phyloP scores from a whole-genome alignment of 805 yeast genomes.

The Sugiyamaella smithiae region DNA sequence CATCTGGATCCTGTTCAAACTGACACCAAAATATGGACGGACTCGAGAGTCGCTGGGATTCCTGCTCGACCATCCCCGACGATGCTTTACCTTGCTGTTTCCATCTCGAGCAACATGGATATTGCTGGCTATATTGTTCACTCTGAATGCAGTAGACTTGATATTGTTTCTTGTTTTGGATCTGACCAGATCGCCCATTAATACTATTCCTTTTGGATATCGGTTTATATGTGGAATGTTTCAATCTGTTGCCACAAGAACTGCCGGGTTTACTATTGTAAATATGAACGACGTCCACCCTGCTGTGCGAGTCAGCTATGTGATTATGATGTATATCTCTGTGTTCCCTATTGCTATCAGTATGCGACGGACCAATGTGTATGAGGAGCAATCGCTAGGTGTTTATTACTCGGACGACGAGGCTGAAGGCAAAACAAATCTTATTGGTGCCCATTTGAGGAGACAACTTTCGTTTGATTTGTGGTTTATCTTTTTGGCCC shows the following conservation, averaged over 20 bases:
- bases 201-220: constrained; percentile 59
- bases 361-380: constrained; percentile 93
- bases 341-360: constrained; percentile 95
- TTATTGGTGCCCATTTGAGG: constrained; percentile 82
- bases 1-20: constrained; percentile 73
- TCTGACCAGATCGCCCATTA: constrained; percentile 49
- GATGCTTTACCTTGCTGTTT: constrained; percentile 89
- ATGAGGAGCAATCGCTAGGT: constrained; percentile 97
- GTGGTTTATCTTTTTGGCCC: constrained; percentile 87
- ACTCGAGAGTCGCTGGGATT: constrained; percentile 73
- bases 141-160: constrained; percentile 73
- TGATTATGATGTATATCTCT: constrained; percentile 98
- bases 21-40: constrained; percentile 53
- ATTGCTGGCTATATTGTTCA: constrained; percentile 71
- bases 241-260: constrained; percentile 90
- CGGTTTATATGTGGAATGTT: constrained; percentile 78
- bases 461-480: constrained; percentile 90
- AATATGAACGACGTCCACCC: constrained; percentile 73
- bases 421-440: constrained; percentile 45
- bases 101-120: constrained; percentile 96
- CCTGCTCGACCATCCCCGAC: constrained; percentile 90
- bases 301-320: constrained; percentile 87
- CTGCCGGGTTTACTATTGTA: constrained; percentile 84
- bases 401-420: constrained; percentile 52
- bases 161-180: constrained; percentile 79